These are phyloP conservation scores for Globisporangium paddicum DNA, from an alignment of 352 stramenopile genomes.

Conservation along the genomic window DNA sequence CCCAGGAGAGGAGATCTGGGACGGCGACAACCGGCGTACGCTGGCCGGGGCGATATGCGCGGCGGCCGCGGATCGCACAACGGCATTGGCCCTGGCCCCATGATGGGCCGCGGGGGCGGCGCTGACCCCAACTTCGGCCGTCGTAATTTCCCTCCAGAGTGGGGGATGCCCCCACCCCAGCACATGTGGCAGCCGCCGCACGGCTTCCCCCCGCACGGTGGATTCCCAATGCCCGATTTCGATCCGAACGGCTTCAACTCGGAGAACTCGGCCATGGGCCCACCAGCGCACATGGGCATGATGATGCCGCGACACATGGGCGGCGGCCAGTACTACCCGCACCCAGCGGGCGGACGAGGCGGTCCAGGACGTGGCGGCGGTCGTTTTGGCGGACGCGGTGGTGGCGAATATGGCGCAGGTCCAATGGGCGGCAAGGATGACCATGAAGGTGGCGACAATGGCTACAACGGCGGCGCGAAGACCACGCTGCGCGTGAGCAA, in stretches of 20 bases:
- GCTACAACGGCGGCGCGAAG: conserved; percentile 27
- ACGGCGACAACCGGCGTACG: conserved; percentile 19
- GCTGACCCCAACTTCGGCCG: conserved; percentile 34
- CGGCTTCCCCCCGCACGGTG: conserved; percentile 36
- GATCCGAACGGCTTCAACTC: conserved; percentile 64
- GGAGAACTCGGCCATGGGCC: conserved; percentile 58
- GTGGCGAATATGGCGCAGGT: conserved; percentile 13
- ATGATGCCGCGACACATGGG: conserved; percentile 62
- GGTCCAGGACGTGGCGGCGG: conserved; percentile 22
- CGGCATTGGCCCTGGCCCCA: conserved; percentile 2
- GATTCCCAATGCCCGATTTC: conserved; percentile 56
- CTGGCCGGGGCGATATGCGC: conserved; percentile 22
- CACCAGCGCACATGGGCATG: conserved; percentile 44
- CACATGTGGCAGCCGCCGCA: conserved; percentile 54
- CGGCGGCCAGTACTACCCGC: conserved; percentile 44
- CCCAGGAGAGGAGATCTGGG: conserved; percentile 23
- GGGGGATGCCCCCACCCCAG: conserved; percentile 56
- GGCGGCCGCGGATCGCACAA: conserved; percentile 16
- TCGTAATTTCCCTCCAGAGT: conserved; percentile 61
- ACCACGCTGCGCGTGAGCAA: conserved; percentile 82
- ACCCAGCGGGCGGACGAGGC: conserved; percentile 24
- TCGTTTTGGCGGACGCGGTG: conserved; percentile 28
- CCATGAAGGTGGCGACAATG: conserved; percentile 8
- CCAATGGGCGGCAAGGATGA: conserved; percentile 18
- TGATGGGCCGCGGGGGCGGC: conserved; percentile 10